phyloP scores from a whole-genome alignment of 202 grass and related monocot species.

The Schoenoplectus triqueter region DNA sequence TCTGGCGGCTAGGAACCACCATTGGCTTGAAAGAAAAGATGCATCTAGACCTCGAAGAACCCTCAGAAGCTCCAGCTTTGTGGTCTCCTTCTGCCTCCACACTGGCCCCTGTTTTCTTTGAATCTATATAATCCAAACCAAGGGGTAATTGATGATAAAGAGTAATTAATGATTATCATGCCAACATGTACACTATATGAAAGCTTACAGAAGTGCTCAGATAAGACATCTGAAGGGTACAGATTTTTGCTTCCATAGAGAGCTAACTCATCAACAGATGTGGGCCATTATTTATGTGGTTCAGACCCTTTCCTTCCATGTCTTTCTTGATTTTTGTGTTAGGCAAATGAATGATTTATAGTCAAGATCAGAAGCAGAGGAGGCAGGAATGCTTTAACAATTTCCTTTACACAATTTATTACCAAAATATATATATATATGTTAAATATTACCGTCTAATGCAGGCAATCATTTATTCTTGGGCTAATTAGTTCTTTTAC shows the following conservation, averaged over 20 bases:
- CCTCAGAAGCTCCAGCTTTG: constrained; percentile 1
- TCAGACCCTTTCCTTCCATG: neutral
- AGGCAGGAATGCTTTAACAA: too few relatives aligned
- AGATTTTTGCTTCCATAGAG: neutral
- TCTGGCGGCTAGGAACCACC: neutral
- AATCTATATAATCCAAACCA: neutral
- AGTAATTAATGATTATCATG: neutral
- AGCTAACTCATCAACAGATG: neutral
- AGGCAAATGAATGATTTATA: neutral
- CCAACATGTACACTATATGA: neutral
- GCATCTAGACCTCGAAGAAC: constrained; percentile 31
- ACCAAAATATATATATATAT: too few relatives aligned
- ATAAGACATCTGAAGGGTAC: neutral
- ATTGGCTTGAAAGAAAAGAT: constrained; percentile 17
- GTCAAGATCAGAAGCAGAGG: neutral
- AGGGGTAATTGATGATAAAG: neutral
- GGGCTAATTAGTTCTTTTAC: too few relatives aligned
- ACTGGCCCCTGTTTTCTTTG: constrained; percentile 12
- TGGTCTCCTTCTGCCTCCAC: neutral
- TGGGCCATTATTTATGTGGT: neutral
- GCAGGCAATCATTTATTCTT: too few relatives aligned
- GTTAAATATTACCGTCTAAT: too few relatives aligned
- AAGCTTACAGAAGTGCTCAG: neutral
- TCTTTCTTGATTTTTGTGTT: neutral
- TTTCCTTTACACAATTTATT: too few relatives aligned